Base-by-base conservation (phyloP, 495 filamentous ascomycete species). In the Trypethelium eluteriae region DNA sequence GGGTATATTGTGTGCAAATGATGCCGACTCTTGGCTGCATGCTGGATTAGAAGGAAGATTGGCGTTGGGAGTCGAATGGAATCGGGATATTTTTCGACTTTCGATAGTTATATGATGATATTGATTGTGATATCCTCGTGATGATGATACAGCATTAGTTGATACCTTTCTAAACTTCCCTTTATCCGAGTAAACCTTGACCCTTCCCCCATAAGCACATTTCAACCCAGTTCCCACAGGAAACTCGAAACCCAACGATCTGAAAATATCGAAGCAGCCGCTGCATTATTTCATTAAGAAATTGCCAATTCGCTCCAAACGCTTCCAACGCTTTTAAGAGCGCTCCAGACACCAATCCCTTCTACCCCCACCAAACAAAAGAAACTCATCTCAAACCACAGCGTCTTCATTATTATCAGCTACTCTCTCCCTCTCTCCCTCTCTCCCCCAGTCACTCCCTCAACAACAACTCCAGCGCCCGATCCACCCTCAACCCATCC, bases 401-500 rank as follows among this genome's bases (percentile, higher is more conserved):
- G 1, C 7, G 14, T 44, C 41, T 1, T 14, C 6, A 44, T 7
- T 0, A 44, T 7, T 9, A 14, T 0, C 9, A 53, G 49, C 49
- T 16, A 0, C 7, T 0, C 41, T 46, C 41, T 46, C 41, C 0
- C 41, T 9, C 14, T 1, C 49, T n/a, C 49, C 49, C 49, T 25
- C 34, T 7, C 69, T 63, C 67, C 62, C 73, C 66, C 50, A 80
- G 62, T 25, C 34, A 49, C 69, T 63, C 67, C 62, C 73, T 67
- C 50, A 80, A 63, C 64, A 79, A 64, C 62, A 79, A 59, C 67
- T 79, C 77, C 36, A 80, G 75, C 6, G 78, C 78, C 49, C 74
- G 70, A 67, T 78, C 76, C 10, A 80, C 71, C 34, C 76, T 62
- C 63, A 79, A 63, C n/a, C 75, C 75, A 67, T 76, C 74, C 2